Evolutionary conservation across 805 yeast genomes (phyloP), one percentile per base, ranked within the genome.

Genomic region (Schwanniomyces polymorphus): DNA sequence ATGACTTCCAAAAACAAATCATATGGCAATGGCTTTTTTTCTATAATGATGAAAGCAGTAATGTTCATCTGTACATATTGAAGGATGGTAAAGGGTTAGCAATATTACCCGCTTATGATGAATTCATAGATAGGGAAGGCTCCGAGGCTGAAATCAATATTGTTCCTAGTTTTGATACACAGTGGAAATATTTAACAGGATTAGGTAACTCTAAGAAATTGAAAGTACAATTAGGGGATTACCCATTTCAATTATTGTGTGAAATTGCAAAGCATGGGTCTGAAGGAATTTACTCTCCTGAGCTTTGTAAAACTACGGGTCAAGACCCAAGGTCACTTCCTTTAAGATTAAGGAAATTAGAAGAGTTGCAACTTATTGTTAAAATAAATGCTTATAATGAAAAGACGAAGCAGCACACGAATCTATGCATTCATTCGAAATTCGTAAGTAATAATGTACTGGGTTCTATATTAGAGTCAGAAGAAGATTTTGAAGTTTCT

Each of bases 321-420:
- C 94, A 86, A 63, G 94, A 86, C 56, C 79, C 84, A 14, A 74
- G 92, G 52, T 84, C 91, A 48, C 69, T 85, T 35, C 82, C 91
- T 0, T 72, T 81, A 0, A 72, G 94, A 54, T 68, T 85, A 44
- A 81, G 79, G 55, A 74, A 75, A 38, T 65, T 86, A 16, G 80
- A 75, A 47, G 78, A 72, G 7, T 60, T 72, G 31, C 80, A 79
- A 17, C 63, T 83, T 14, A 75, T 84, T 5, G 65, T 65, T 18
- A 80, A 75, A 43, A 59, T 55, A 9, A 63, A 53, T 38, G 64
- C 60, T 11, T 73, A 58, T 48, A 58, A 66, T 43, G 63, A 66
- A 9, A 51, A 45, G 17, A 65, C 76, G 29, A 78, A 81, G 2
- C 80, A 77, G 46, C 79, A 77, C 38, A 80, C 88, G 7, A 79